Percentiles rank a stretch among this genome's conserved stretches.
Conservation (phyloP, 1,139 yeast species). For the Pichia sp. region DNA sequence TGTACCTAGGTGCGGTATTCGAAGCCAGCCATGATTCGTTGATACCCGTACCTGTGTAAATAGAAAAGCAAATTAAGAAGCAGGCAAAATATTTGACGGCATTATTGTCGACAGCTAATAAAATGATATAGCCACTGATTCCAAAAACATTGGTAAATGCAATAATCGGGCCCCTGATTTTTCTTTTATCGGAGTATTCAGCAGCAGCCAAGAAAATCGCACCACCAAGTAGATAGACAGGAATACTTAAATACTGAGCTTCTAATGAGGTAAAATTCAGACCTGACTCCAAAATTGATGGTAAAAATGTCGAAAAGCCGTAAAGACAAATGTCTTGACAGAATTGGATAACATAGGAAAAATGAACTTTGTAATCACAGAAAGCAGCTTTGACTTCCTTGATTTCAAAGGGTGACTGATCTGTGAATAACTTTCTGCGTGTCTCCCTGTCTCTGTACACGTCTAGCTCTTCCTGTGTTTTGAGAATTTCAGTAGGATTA, state of each 20-base stretch:
- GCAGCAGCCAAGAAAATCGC: conserved; percentile 3
- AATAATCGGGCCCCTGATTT: conserved; percentile 5
- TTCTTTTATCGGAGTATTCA: conserved; percentile 6
- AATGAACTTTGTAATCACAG: conserved; percentile 4
- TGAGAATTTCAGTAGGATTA: conserved; percentile 1
- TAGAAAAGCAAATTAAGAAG: conserved; percentile 4
- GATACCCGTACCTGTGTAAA: conserved; percentile 8
- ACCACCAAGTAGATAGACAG: conserved; percentile 7
- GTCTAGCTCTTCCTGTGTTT: conserved; percentile 4
- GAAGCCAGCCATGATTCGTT: conserved; percentile 9
- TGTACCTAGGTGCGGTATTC: conserved; percentile 5
- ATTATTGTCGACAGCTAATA: conserved; percentile 3
- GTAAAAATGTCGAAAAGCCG: conserved; percentile 8
- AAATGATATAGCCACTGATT: conserved; percentile 5
- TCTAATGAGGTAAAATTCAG: conserved; percentile 1
- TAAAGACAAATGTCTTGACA: conserved; percentile 8
- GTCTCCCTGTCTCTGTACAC: conserved; percentile 5
- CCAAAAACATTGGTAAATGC: conserved; percentile 6
- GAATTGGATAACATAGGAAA: conserved; percentile 7
- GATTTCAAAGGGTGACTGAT: conserved; percentile 1
- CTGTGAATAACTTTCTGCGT: conserved; percentile 4
- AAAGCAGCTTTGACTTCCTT: conserved; percentile 5
- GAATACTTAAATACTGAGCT: conserved; percentile 7
- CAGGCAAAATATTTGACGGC: conserved; percentile 8
- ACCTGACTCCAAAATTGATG: conserved; percentile 7